Base-by-base conservation (phyloP, 1,284 basidiomycete species). In the Psilocybe mexicana region DNA sequence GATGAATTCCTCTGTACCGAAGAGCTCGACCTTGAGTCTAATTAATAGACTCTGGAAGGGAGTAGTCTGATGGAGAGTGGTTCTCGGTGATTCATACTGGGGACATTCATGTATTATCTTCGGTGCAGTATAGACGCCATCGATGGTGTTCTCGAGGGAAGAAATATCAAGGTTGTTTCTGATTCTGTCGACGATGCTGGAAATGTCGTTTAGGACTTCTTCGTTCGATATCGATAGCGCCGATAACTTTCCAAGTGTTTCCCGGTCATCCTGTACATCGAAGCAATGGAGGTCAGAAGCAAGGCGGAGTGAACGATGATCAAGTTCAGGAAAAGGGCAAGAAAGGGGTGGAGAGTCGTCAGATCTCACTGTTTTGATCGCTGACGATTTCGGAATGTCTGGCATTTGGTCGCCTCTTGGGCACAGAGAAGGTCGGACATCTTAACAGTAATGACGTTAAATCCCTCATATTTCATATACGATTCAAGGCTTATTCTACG, bases 151-250 rank as follows among this genome's bases (percentile, higher is more conserved):
- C 33, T 54, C 38, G 25, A 55, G 55, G 11, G 59, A 54, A 25
- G 46, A 51, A 42, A 52, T 54, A 48, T 60, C 52, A 51, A 63
- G 43, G 54, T 60, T 54, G 23, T 51, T 47, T 28, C 28, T 51
- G 47, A 63, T 52, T 18, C 40, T 58, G 33, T 52, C 44, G 35
- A 54, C 45, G 35, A 63, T 49, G 42, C 46, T 24, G 47, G 57
- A 50, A 35, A 63, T 55, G 45, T 52, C 47, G 42, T 51, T 46
- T 26, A 60, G 40, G 28, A 57, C 36, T 18, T 47, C 40, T 23
- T 48, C 58, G 45, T 58, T 46, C 11, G 50, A n/a, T 25, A 44
- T 24, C 7, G 43, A 8, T 28, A 42, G 50, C 35, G 35, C 30
- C 33, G 40, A 35, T n/a, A 18, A 26, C 26, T 45, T 14, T 36